These are phyloP conservation scores for Erodium moschatum DNA, from an alignment of 441 rosid species.

Conservation along the genomic window DNA sequence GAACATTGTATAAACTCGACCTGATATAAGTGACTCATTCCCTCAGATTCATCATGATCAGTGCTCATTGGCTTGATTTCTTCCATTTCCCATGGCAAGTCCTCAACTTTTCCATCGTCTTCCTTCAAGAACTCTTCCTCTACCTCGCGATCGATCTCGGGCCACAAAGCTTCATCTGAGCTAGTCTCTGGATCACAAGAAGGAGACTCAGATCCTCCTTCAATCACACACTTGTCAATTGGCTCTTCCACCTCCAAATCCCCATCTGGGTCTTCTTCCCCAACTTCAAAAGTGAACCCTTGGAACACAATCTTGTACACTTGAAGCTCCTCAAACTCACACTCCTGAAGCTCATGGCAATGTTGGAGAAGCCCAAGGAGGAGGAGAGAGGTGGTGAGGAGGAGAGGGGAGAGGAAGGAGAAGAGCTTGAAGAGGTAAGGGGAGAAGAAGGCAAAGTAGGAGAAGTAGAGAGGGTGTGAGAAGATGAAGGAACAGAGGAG, in stretches of 20 bases:
- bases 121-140: constrained; percentile 17
- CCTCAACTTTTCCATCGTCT: constrained; percentile 27
- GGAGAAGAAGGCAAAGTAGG: constrained; percentile 50
- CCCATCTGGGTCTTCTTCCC: constrained; percentile 27
- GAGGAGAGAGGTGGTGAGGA: constrained; percentile 57
- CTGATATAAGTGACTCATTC: too few relatives aligned
- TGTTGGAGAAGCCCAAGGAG: constrained; percentile 30
- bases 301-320: constrained; percentile 61
- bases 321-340: constrained; percentile 39
- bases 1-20: too few relatives aligned
- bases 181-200: constrained; percentile 11
- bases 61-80: constrained; percentile 32
- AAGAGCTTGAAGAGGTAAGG: constrained; percentile 58
- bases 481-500: constrained; percentile 44
- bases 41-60: too few relatives aligned
- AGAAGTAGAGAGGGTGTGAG: constrained; percentile 58
- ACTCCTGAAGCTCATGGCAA: constrained; percentile 23
- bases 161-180: constrained; percentile 23
- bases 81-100: constrained; percentile 26
- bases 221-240: constrained; percentile 29
- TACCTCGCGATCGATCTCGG: constrained; percentile 18
- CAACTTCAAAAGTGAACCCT: constrained; percentile 23
- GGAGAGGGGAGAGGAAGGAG: constrained; percentile 66
- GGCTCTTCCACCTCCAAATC: constrained; percentile 15
- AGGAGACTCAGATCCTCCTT: constrained; percentile 17